Conservation (phyloP, 1,284 basidiomycete genomes). For the Ceratobasidium sp. region DNA sequence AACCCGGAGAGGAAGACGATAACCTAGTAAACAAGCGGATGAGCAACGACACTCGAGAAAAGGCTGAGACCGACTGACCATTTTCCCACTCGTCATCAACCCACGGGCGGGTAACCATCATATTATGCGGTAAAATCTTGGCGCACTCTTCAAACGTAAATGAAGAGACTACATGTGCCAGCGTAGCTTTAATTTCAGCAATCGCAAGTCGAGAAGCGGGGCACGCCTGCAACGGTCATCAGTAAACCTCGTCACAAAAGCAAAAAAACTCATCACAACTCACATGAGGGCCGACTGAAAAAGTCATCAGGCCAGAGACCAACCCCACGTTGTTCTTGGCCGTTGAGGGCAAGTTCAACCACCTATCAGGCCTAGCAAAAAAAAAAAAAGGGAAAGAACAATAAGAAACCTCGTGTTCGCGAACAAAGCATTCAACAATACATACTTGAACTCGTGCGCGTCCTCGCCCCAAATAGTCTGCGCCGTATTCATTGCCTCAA, state of each 20-base stretch:
- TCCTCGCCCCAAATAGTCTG: slow-evolving; percentile 71
- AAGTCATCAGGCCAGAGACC: slow-evolving; percentile 69
- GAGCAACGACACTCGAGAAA: neutral
- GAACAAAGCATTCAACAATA: slow-evolving; percentile 30
- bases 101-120: slow-evolving; percentile 53
- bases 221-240: slow-evolving; percentile 62
- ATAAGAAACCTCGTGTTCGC: slow-evolving; percentile 44
- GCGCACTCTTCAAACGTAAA: slow-evolving; percentile 49
- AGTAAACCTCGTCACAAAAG: slow-evolving; percentile 53
- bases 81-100: slow-evolving; percentile 51
- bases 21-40: neutral
- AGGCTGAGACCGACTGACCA: slow-evolving; percentile 43
- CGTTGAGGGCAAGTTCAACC: slow-evolving; percentile 56
- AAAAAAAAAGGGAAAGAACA: slow-evolving; percentile 13
- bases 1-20: slow-evolving; percentile 37
- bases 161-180: slow-evolving; percentile 52
- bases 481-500: slow-evolving; percentile 68
- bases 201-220: slow-evolving; percentile 76
- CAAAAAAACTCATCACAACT: neutral
- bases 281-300: slow-evolving; percentile 50
- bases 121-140: slow-evolving; percentile 46
- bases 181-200: slow-evolving; percentile 59
- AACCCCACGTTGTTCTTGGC: slow-evolving; percentile 63
- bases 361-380: slow-evolving; percentile 63
- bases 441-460: slow-evolving; percentile 65